Conservation (phyloP, 1,284 basidiomycete species). For the Pulveroboletus sp. region DNA sequence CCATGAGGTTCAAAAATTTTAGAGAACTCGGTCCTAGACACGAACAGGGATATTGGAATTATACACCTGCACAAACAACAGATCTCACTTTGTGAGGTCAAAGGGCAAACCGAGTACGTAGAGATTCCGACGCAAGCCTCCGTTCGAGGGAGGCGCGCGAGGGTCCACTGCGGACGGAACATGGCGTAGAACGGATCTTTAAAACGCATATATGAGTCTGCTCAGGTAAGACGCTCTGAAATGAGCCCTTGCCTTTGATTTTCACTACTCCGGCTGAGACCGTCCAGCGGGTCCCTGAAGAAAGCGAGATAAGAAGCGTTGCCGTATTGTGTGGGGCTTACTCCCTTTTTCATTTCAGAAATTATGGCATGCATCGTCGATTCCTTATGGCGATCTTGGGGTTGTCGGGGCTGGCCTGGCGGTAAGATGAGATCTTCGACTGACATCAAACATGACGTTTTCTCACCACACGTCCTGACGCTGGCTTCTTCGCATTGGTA, state of each 20-base stretch:
- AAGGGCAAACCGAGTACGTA: conserved; percentile 80
- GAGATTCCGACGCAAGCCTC: conserved; percentile 68
- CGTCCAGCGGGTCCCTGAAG: conserved; percentile 15
- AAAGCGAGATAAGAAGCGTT: conserved; percentile 15
- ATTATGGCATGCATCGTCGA: background rate
- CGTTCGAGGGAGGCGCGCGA: conserved; percentile 30
- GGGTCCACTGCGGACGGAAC: conserved; percentile 14
- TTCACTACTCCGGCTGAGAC: background rate
- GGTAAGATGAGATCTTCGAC: conserved; percentile 4
- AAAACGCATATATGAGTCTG: conserved; percentile 27
- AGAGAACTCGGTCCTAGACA: conserved; percentile 57
- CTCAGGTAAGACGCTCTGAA: background rate
- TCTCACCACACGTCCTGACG: conserved; percentile 17
- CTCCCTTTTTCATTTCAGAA: conserved; percentile 15
- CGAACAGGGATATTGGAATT: background rate
- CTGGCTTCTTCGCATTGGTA: conserved; percentile 9
- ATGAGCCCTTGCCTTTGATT: conserved; percentile 11
- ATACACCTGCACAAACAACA: background rate
- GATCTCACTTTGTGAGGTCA: conserved; percentile 66
- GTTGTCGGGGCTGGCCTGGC: conserved; percentile 20
- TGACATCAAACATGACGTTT: background rate
- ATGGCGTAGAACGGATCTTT: conserved; percentile 39
- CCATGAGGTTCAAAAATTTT: conserved; percentile 64
- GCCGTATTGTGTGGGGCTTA: background rate
- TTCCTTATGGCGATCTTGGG: conserved; percentile 10